Percentiles rank a stretch among this genome's conserved stretches.
phyloP scores from a whole-genome alignment of 1,284 basidiomycete species.

The Inonotus hispidus region DNA sequence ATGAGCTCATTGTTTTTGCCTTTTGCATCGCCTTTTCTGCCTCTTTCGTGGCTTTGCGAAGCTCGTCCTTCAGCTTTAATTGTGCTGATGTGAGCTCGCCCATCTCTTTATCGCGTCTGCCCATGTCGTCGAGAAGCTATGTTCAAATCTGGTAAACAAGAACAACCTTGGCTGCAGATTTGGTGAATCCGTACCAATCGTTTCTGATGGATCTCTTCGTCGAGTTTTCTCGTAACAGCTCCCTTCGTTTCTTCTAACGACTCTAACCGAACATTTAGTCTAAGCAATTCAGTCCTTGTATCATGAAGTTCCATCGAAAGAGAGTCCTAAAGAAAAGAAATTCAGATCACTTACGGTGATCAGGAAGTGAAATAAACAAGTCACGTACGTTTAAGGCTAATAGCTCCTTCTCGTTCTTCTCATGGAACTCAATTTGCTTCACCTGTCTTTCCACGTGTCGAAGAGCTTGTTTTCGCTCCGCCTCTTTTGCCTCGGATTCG shows the following conservation, averaged over 20 bases:
- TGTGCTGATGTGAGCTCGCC: conserved; percentile 29
- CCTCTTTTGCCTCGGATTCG: conserved; percentile 79
- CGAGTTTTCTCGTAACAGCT: not conserved
- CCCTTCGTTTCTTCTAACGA: not conserved
- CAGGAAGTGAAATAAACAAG: not conserved
- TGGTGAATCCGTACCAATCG: not conserved
- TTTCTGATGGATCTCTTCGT: not conserved
- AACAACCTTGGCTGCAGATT: not conserved
- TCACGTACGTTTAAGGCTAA: not conserved
- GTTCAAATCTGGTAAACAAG: not conserved
- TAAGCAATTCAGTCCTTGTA: not conserved
- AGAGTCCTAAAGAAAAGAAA: conserved; percentile 19
- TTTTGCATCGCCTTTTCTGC: conserved; percentile 44
- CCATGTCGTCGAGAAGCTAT: conserved; percentile 5
- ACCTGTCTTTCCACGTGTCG: conserved; percentile 74
- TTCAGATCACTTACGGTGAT: not conserved
- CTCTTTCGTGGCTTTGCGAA: conserved; percentile 46
- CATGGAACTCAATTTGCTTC: conserved; percentile 66
- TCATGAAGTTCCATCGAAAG: conserved; percentile 28
- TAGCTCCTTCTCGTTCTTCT: conserved; percentile 49
- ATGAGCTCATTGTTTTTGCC: conserved; percentile 35
- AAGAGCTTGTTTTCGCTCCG: conserved; percentile 66
- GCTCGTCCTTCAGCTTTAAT: conserved; percentile 42
- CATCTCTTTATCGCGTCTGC: conserved; percentile 21
- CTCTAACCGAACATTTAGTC: not conserved